A percentile compares a stretch with the other conserved stretches of the same genome.
These are phyloP conservation scores for Mesotaenium endlicherianum DNA, from an alignment of 139 green algal species.

Conservation along the genomic window DNA sequence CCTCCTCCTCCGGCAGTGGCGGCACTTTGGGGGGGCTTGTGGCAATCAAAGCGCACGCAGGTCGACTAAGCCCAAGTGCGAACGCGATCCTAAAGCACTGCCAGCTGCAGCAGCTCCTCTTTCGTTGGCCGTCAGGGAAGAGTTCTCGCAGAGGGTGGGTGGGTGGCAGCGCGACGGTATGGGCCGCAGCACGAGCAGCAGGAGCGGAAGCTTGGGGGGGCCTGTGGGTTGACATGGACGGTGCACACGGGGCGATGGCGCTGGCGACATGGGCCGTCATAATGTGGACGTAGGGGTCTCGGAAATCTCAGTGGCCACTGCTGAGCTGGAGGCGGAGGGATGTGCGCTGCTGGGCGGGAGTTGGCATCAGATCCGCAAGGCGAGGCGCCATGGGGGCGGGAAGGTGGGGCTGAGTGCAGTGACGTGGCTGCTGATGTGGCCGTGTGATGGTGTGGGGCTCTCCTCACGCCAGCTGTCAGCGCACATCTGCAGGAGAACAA, in stretches of 20 bases:
- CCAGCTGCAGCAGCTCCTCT: no score
- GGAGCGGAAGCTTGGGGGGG: neutral
- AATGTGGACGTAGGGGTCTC: neutral
- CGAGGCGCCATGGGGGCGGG: neutral
- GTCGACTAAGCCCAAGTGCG: no score
- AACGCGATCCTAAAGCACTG: no score
- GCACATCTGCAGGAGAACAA: neutral
- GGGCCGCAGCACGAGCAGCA: neutral
- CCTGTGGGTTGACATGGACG: neutral
- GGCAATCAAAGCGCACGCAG: no score
- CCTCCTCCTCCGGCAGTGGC: no score
- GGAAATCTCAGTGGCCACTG: neutral
- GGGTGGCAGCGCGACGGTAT: neutral
- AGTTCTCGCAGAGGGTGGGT: neutral
- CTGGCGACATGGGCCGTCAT: constrained; percentile 4
- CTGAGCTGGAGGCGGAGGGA: constrained; percentile 4
- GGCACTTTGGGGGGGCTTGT: no score
- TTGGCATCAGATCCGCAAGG: neutral
- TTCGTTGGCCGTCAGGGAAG: neutral
- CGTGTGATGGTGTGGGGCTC: no score
- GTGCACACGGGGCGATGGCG: neutral
- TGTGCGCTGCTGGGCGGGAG: neutral
- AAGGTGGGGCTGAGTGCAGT: no score
- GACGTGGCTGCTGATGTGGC: no score
- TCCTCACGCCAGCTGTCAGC: neutral